Conservation (phyloP, 1,139 yeast species). For the Hansenula anomala region DNA sequence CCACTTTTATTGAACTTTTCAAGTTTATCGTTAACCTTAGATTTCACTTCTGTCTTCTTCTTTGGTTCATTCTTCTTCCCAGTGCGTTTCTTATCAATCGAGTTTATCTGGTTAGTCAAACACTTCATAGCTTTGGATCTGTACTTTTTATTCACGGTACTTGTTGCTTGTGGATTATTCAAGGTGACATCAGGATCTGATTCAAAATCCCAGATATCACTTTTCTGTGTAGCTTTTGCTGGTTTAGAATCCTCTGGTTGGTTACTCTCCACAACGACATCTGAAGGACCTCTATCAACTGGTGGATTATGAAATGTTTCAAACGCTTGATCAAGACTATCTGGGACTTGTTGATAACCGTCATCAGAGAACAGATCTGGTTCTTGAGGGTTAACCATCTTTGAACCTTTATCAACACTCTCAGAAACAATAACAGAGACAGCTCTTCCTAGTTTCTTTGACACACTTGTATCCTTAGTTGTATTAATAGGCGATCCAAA, state of each 20-base stretch:
- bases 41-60: background rate
- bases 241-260: no score
- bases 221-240: no score
- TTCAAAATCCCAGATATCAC: constrained; percentile 21
- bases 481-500: constrained; percentile 12
- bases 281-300: background rate
- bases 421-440: constrained; percentile 14
- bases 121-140: constrained; percentile 13
- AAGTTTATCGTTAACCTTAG: background rate
- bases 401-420: background rate
- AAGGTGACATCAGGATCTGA: constrained; percentile 4
- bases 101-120: background rate
- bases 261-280: background rate
- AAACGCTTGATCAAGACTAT: constrained; percentile 7
- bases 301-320: background rate
- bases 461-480: constrained; percentile 18
- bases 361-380: background rate
- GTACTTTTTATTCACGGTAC: background rate
- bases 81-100: background rate
- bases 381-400: background rate
- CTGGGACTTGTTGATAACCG: constrained; percentile 6
- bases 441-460: constrained; percentile 8
- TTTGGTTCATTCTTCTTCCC: background rate
- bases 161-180: background rate
- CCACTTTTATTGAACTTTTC: background rate